phyloP scores from a whole-genome alignment of 2,329 filamentous ascomycete species.

The Phaeoacremonium minimum region DNA sequence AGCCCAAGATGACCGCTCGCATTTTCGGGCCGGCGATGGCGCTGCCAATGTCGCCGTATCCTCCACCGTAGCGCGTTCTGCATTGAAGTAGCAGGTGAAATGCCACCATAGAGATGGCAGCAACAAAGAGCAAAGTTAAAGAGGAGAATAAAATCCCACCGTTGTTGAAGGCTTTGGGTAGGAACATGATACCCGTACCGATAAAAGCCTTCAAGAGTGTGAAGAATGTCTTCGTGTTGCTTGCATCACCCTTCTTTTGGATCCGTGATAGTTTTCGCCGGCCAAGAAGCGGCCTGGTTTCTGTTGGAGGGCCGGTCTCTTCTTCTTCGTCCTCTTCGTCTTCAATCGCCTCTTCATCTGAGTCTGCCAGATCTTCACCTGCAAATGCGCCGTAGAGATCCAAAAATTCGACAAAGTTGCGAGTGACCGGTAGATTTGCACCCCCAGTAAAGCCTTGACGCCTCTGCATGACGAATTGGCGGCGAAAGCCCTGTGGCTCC shows the following conservation, averaged over 20 bases:
- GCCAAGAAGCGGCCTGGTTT: slow-evolving; percentile 58
- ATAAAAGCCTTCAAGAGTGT: slow-evolving; percentile 76
- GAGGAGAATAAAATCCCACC: slow-evolving; percentile 74
- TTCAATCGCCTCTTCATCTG: slow-evolving; percentile 55
- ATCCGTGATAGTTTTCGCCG: slow-evolving; percentile 41
- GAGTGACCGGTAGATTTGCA: slow-evolving; percentile 46
- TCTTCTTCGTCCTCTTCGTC: slow-evolving; percentile 22
- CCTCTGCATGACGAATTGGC: slow-evolving; percentile 35
- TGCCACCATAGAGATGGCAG: slow-evolving; percentile 63
- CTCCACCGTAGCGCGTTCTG: slow-evolving; percentile 55
- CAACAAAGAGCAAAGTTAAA: slow-evolving; percentile 61
- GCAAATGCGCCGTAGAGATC: slow-evolving; percentile 75
- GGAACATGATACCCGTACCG: slow-evolving; percentile 77
- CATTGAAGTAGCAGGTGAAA: slow-evolving; percentile 70
- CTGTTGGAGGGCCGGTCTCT: slow-evolving; percentile 25
- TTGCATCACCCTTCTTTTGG: slow-evolving; percentile 54
- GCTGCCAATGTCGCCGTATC: slow-evolving; percentile 71
- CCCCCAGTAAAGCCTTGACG: slow-evolving; percentile 29
- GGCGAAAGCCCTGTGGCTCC: slow-evolving; percentile 44
- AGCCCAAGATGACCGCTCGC: slow-evolving; percentile 61
- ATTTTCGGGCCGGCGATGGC: slow-evolving; percentile 60
- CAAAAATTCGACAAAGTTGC: slow-evolving; percentile 71
- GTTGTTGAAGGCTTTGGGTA: slow-evolving; percentile 76
- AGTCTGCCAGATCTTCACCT: slow-evolving; percentile 62
- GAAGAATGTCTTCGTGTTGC: slow-evolving; percentile 71